Conservation (phyloP, 352 stramenopile species). For the Phytopythium ostracodes region DNA sequence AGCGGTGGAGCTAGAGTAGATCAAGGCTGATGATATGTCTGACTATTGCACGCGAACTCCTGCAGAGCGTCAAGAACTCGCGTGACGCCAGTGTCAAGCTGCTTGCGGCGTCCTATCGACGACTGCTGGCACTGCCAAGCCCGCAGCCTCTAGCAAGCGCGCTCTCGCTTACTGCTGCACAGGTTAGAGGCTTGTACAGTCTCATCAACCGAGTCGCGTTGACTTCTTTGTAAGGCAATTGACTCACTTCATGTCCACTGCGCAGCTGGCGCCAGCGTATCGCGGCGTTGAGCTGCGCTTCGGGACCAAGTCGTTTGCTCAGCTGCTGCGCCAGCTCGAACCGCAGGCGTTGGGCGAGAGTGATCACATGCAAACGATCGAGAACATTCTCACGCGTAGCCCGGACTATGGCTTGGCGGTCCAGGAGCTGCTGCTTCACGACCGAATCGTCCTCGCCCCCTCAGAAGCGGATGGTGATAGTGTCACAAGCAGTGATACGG, state of each 20-base stretch:
- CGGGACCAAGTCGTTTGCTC: constrained; percentile 52
- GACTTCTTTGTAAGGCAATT: not conserved
- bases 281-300: constrained; percentile 76
- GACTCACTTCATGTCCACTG: not conserved
- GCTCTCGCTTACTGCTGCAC: constrained; percentile 64
- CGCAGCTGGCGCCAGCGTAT: constrained; percentile 65
- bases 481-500: constrained; percentile 3
- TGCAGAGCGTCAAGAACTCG: constrained; percentile 48
- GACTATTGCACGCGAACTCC: not conserved
- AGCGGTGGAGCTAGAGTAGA: no score
- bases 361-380: constrained; percentile 11
- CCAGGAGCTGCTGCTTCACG: constrained; percentile 37
- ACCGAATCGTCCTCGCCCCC: constrained; percentile 17
- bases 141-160: constrained; percentile 37
- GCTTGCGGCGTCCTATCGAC: constrained; percentile 39
- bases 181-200: constrained; percentile 13
- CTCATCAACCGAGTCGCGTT: not conserved
- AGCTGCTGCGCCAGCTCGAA: constrained; percentile 45
- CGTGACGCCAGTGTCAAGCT: constrained; percentile 44
- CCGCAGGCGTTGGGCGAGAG: constrained; percentile 4
- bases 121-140: constrained; percentile 29
- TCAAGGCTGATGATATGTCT: no score
- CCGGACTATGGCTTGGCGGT: constrained; percentile 54
- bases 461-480: not conserved
- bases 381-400: constrained; percentile 32